Base-by-base conservation (phyloP, 2,329 filamentous ascomycete species). In the Diaporthe vexans region DNA sequence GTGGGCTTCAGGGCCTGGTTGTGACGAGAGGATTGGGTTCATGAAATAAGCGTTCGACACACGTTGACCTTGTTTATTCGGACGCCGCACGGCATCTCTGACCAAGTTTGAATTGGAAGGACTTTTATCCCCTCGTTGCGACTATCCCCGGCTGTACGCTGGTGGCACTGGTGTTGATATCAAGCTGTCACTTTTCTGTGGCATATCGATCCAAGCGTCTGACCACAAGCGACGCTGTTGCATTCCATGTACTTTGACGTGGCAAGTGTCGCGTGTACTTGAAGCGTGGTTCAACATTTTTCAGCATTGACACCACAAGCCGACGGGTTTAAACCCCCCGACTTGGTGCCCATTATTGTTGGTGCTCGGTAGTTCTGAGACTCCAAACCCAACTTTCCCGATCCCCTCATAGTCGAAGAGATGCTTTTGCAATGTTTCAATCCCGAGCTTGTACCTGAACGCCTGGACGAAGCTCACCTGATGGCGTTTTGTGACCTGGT, bases 1-100 rank as follows among this genome's bases (percentile, higher is more conserved):
- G 87, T 72, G 92, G 94, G 95, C 95, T 94, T 84, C 95, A 98
- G 97, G 96, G 94, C 93, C 89, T 89, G 89, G 86, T 86, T 90
- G 91, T 84, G 86, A 87, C 86, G 87, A 87, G 88, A 85, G 85
- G 88, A 86, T 86, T 86, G 91, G 90, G 86, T 93, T 91, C 88
- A 91, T 99, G 97, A 98, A 92, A 95, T 95, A 90, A 93, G 97
- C 95, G 97, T 98, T 94, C 95, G 96, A 94, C 97, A 98, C 96
- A 98, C 58, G 89, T 86, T 84, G 90, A 92, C 93, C 96, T 98
- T 98, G 95, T 98, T 94, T 90, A 86, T 90, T 94, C 95, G 96
- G 92, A 98, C 96, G 97, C 95, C 91, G 94, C 93, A 94, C 92
- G 94, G 95, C 93, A 97, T 94, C 94, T 98, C 96, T 98, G 96